Conservation (phyloP, 192 early-diverging fungal genomes). For the Chytriomyces sp. region DNA sequence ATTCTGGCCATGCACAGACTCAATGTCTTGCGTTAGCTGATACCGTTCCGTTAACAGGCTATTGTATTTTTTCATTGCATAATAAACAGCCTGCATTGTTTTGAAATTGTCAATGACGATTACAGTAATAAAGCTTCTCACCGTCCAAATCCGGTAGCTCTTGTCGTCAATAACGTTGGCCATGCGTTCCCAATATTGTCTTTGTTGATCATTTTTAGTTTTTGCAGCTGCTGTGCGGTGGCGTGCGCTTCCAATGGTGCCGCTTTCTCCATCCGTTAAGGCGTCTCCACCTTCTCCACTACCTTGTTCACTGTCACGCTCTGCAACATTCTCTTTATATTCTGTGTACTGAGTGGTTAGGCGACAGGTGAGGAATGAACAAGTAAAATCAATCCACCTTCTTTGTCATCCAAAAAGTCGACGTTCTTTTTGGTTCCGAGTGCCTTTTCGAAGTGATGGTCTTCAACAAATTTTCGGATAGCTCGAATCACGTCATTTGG, state of each 20-base stretch:
- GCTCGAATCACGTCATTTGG: slow-evolving; percentile 54
- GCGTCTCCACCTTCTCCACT: not conserved
- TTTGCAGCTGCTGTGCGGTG: slow-evolving; percentile 10
- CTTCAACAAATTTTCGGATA: slow-evolving; percentile 48
- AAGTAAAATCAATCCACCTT: too few relatives aligned
- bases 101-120: not conserved
- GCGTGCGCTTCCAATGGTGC: not conserved
- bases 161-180: slow-evolving; percentile 52
- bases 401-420: slow-evolving; percentile 9
- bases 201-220: slow-evolving; percentile 39
- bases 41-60: slow-evolving; percentile 45
- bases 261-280: not conserved
- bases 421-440: not conserved
- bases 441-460: slow-evolving; percentile 28
- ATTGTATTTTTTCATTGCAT: slow-evolving; percentile 57
- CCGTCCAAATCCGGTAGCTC: slow-evolving; percentile 55
- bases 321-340: too few relatives aligned
- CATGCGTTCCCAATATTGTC: slow-evolving; percentile 56
- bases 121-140: slow-evolving; percentile 14
- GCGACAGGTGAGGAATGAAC: too few relatives aligned
- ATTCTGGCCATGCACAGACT: slow-evolving; percentile 48
- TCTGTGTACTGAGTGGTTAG: too few relatives aligned
- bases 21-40: slow-evolving; percentile 48
- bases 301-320: not conserved
- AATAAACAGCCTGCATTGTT: slow-evolving; percentile 45